Evolutionary conservation across 768 basidiomycete genomes (phyloP).

Genomic region (Lentinula aciculospora): DNA sequence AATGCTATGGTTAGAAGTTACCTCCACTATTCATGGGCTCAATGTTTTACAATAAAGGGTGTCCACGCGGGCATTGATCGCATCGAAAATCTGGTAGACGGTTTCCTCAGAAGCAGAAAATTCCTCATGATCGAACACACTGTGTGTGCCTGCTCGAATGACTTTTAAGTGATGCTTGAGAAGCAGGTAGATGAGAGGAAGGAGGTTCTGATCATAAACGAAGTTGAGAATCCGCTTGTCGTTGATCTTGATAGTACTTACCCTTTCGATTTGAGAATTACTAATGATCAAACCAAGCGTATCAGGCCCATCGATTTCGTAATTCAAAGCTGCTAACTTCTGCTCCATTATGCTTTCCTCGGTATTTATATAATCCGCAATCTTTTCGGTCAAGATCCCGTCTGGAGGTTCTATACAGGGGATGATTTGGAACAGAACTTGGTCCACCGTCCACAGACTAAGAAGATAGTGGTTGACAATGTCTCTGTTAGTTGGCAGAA

Average conservation of each 20-base stretch:
- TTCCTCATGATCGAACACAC: not conserved
- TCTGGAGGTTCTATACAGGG: constrained; percentile 1
- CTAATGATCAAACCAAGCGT: constrained; percentile 8
- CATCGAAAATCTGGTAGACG: not conserved
- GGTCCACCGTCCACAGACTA: not conserved
- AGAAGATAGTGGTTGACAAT: constrained; percentile 6
- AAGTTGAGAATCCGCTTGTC: not conserved
- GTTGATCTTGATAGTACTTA: not conserved
- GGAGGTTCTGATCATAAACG: not conserved
- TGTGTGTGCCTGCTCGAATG: not conserved
- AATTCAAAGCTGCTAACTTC: constrained; percentile 3
- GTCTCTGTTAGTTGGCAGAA: constrained; percentile 3
- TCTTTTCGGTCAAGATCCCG: not conserved
- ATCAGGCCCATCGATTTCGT: constrained; percentile 10
- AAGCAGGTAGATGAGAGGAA: not conserved
- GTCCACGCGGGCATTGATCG: not conserved
- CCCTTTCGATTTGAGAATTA: constrained; percentile 9
- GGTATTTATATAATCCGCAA: not conserved
- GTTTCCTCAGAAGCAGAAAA: not conserved
- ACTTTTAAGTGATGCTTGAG: not conserved
- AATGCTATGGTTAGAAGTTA: not conserved
- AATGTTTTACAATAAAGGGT: not conserved
- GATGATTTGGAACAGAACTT: not conserved
- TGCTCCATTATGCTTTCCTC: constrained; percentile 6
- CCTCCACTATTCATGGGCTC: not conserved